Evolutionary conservation across 305 asterid genomes (phyloP).

Genomic region (Salvia sclarea): DNA sequence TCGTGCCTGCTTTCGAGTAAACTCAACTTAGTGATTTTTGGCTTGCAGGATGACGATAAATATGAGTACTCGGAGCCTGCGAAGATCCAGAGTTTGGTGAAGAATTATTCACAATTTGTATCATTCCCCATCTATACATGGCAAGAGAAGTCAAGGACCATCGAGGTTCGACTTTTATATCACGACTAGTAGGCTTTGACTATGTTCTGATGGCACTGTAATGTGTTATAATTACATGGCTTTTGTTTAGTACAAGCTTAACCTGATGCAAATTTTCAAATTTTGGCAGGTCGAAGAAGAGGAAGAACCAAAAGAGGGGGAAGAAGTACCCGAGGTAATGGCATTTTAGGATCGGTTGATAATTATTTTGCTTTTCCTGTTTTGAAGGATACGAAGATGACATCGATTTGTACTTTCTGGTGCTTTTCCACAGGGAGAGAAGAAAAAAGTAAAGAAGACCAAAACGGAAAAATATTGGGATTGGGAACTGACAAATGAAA

Average conservation of each 20-base stretch:
- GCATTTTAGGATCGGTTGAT: slow-evolving; percentile 1
- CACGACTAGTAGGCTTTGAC: background rate
- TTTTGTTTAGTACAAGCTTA: background rate
- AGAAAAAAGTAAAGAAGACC: slow-evolving; percentile 69
- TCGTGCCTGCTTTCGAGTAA: background rate
- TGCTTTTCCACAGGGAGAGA: slow-evolving; percentile 61
- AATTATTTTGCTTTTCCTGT: background rate
- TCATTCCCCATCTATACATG: slow-evolving; percentile 94
- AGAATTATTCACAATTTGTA: slow-evolving; percentile 93
- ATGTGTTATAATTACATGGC: background rate
- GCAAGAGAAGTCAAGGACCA: slow-evolving; percentile 93
- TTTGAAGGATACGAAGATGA: background rate
- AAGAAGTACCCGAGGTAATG: slow-evolving; percentile 76
- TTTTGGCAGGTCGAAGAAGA: slow-evolving; percentile 87
- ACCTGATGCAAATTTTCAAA: background rate
- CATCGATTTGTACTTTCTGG: slow-evolving; percentile 20
- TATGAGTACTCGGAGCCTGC: slow-evolving; percentile 87
- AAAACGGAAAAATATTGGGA: slow-evolving; percentile 95
- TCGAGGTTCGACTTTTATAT: slow-evolving; percentile 60
- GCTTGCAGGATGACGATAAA: slow-evolving; percentile 85
- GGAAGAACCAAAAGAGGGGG: slow-evolving; percentile 93
- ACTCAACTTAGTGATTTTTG: slow-evolving; percentile 16
- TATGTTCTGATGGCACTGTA: background rate
- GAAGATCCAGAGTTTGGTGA: slow-evolving; percentile 87
- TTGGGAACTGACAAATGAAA: slow-evolving; percentile 93